Evolutionary conservation across 768 basidiomycete genomes (phyloP), one percentile per base, ranked within the genome.

Genomic region (Gymnopilus dilepis): DNA sequence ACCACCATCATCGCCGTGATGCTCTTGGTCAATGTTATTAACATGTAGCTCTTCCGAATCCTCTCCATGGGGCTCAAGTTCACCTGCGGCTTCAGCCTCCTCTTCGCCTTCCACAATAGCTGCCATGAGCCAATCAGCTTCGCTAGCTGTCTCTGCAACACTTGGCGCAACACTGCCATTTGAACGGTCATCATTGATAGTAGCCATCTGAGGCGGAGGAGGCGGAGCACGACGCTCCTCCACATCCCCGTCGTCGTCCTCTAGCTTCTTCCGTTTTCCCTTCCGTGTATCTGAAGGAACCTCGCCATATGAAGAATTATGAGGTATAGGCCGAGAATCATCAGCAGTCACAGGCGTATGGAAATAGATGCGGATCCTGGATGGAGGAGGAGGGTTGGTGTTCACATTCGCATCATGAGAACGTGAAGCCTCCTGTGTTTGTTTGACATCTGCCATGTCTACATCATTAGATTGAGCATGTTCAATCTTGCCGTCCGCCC

Each of bases 331-430:
- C 72, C 85, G 87, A 59, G 88, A 83, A 76, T 93, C 92, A 78
- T 92, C 91, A 70, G 88, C 83, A 65, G 90, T 86, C 64, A 90
- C 90, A 62, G 92, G 93, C 24, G 92, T 94, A 78, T 94, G 92
- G 81, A 95, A 95, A 80, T 95, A 95, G 59, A 95, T 92, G 69
- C 92, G 90, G 69, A 95, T 88, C 64, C 93, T 89, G 43, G 92
- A 92, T 34, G 91, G 89, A 43, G 83, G 76, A 75, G 88, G 74
- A 69, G 84, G 73, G 76, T 63, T 56, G 34, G 48, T 41, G 31
- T 34, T 74, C 41, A 72, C 71, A 65, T 72, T 77, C 61, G 68
- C 67, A 62, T 76, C 64, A 55, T 62, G 71, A 42, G 64, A 37
- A 59, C 66, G 70, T 60, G 72, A 56, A 22, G 70, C 61, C 53